phyloP scores from a whole-genome alignment of 176 grass and related monocot species.

The barley (Hordeum vulgare) region DNA sequence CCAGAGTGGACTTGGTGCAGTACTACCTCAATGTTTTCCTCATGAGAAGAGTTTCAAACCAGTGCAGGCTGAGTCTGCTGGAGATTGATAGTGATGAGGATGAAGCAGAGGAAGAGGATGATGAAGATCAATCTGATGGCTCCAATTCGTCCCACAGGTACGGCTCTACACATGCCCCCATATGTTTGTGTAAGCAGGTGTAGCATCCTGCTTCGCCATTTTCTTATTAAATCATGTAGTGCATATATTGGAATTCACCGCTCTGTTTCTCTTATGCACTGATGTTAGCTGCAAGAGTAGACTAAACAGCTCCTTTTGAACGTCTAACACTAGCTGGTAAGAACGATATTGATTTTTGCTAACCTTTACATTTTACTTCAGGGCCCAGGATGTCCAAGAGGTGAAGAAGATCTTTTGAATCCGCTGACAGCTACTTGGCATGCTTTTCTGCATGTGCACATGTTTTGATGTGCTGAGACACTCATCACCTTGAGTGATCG shows the following conservation, averaged over 20 bases:
- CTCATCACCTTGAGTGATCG: constrained; percentile 12
- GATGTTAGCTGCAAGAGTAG: constrained; percentile 6
- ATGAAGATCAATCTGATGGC: constrained; percentile 41
- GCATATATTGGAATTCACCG: not conserved
- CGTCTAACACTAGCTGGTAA: not conserved
- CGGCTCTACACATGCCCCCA: not conserved
- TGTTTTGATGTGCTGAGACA: constrained; percentile 16
- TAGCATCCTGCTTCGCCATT: too few relatives aligned
- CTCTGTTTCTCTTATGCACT: not conserved
- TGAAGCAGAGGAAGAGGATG: constrained; percentile 54
- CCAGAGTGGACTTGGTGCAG: constrained; percentile 44
- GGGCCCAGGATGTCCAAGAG: constrained; percentile 29
- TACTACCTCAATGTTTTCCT: constrained; percentile 96
- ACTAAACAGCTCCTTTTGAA: not conserved
- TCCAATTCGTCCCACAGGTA: constrained; percentile 42
- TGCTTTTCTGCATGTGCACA: constrained; percentile 16
- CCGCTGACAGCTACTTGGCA: constrained; percentile 20
- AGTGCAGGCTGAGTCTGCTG: constrained; percentile 52
- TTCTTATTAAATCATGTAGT: too few relatives aligned
- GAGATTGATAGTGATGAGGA: constrained; percentile 80
- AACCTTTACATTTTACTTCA: constrained; percentile 19
- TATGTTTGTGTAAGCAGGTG: not conserved
- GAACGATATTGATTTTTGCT: not conserved
- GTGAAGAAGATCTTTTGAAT: constrained; percentile 34
- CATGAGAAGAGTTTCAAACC: constrained; percentile 60